Evolutionary conservation across 2,329 filamentous ascomycete species (phyloP), one percentile per base, ranked within the genome.

Genomic region (Nectriaceae sp.): DNA sequence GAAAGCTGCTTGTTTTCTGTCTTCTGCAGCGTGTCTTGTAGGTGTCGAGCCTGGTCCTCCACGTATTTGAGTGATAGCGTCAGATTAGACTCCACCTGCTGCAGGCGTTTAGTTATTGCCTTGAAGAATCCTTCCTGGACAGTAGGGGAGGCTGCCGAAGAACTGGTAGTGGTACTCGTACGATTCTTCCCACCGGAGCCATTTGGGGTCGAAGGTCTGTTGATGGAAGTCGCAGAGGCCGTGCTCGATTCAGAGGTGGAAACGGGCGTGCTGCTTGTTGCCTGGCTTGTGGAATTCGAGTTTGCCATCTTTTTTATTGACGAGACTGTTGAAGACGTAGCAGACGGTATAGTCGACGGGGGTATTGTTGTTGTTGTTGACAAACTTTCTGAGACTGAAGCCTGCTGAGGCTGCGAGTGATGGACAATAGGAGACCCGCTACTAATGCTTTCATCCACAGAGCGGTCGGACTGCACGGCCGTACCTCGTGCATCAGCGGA

Each of bases 121-220:
- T 97, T 97, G 79, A 97, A 99, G 70, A 99, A 97, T 2, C 89
- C 94, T 66, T 99, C 94, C 68, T 99, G 94, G 1, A 95, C 94
- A 0, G 92, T 91, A 2, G 93, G 92, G 1, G 84, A 82, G 21
- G 66, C 63, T 3, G 60, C 42, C 3, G 65, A 45, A 5, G 64
- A 58, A 8, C 57, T 57, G 5, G 52, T 43, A 2, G 66, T 63
- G n/a, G 59, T 62, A 20, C 55, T 63, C 16, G 50, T 62, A 40
- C 67, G 63, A 26, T 62, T 54, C 48, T 68, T 69, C 39, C 40
- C 46, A 13, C 48, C 60, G 13, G 52, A 40, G 11, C 50, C 49
- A 22, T 47, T 53, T 5, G 59, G 52, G 2, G 49, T 50, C 3
- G 50, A 50, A 21, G 51, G 33, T 35, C 61, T 61, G 18, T 26